Evolutionary conservation across 140 eudicot species (phyloP), one percentile per base, ranked within the genome.

Genomic region (Cichorium intybus): DNA sequence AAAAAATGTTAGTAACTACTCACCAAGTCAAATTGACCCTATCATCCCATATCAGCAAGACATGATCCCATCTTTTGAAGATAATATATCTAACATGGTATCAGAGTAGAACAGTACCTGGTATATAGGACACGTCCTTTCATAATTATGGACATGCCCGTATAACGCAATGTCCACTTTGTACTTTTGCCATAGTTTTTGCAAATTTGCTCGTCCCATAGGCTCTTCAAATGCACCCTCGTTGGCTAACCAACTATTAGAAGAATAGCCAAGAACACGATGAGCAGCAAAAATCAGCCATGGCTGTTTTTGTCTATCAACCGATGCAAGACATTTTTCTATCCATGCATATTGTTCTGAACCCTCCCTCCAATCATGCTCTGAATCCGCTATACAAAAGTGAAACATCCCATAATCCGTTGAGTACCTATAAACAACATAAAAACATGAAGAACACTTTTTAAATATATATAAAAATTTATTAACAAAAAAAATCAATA

Each of bases 351-450:
- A 86, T 63, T 89, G 95, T 64, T 89, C 95, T 4, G 97, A 75
- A 51, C 91, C 97, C 69, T 85, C 91, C 61, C 97, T 80, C 95
- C 95, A 89, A 22, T 89, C 91, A 37, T 89, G 88, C 77, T 89
- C 95, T 5, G 81, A 80, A 57, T 85, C 91, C 3, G 91, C 97
- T 76, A 89, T 81, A 76, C 95, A 89, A 34, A 89, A 89, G 51
- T 76, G 87, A 68, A 89, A 89, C 95, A 89, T 89, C 21, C 95
- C 97, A 27, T 85, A 85, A 72, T 89, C 91, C 0, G 97, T 81
- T 34, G 88, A 71, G 60, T 89, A 85, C 97, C 97, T 84, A 70
- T 43, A 31, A 45, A 37, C n/a, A 31, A 20, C 49, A 49, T 6
- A 31, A 6, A 6, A 31, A 31, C 7, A 31, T 31, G 8, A 31